A percentile compares a stretch with the other conserved stretches of the same genome.
These are phyloP conservation scores for Venturia carpophila DNA, from an alignment of 2,329 filamentous ascomycete genomes.

Conservation along the genomic window DNA sequence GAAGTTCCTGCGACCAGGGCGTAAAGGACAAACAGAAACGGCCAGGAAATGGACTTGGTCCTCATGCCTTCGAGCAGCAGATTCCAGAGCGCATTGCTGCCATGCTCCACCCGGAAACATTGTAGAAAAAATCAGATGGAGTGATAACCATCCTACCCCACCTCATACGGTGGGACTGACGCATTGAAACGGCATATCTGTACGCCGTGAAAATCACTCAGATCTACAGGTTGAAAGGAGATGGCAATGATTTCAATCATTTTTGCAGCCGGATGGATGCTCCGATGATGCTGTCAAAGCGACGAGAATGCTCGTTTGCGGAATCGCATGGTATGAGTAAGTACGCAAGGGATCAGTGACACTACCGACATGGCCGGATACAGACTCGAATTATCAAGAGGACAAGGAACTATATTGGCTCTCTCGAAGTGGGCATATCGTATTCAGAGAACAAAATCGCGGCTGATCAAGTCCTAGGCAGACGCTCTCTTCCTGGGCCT, in stretches of 20 bases:
- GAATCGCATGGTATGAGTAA: slow-evolving; percentile 70
- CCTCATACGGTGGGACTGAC: not conserved
- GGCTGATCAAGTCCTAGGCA: too few species aligned
- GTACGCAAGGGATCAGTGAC: slow-evolving; percentile 74
- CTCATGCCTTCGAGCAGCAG: slow-evolving; percentile 38
- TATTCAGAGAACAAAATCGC: too few species aligned
- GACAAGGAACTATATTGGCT: not conserved
- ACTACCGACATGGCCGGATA: slow-evolving; percentile 37
- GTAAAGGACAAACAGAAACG: not conserved
- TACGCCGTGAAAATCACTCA: not conserved
- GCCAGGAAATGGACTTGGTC: slow-evolving; percentile 33
- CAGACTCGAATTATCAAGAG: too few species aligned
- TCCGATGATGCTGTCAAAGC: not conserved
- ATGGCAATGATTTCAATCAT: not conserved
- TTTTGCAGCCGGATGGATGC: not conserved
- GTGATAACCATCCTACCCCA: not conserved
- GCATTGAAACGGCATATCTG: not conserved
- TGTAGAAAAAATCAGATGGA: not conserved
- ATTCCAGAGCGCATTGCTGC: slow-evolving; percentile 39
- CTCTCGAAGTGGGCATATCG: not conserved
- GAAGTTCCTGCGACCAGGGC: too few species aligned
- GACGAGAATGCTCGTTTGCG: not conserved
- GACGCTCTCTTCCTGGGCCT: too few species aligned
- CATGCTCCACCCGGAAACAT: not conserved
- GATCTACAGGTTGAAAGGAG: not conserved